A percentile compares a stretch with the other conserved stretches of the same genome.
Conservation (phyloP, 768 basidiomycete genomes). For the Clavulina sp. region DNA sequence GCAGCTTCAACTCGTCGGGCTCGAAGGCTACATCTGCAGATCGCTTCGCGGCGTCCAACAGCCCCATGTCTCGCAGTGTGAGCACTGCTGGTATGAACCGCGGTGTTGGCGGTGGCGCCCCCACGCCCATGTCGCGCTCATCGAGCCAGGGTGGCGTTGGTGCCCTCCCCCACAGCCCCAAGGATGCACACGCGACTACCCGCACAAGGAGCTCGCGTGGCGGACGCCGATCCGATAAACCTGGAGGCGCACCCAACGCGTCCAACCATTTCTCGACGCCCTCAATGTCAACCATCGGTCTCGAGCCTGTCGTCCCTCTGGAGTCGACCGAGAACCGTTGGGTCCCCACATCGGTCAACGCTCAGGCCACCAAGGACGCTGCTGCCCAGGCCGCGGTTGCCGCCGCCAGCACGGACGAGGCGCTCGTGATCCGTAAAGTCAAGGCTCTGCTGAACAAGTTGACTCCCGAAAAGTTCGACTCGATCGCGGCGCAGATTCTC, state of each 20-base stretch:
- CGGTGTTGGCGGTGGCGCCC: neutral
- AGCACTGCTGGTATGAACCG: conserved; percentile 6
- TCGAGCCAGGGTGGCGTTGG: conserved; percentile 27
- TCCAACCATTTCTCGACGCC: conserved; percentile 11
- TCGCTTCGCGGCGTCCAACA: conserved; percentile 12
- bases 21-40: conserved; percentile 5
- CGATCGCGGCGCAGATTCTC: conserved; percentile 90
- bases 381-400: too few relatives aligned
- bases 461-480: conserved; percentile 91
- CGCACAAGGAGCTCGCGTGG: conserved; percentile 73
- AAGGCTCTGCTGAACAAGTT: conserved; percentile 85
- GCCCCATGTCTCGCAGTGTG: conserved; percentile 18
- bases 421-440: conserved; percentile 85
- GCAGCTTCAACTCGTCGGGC: conserved; percentile 13
- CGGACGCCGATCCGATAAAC: conserved; percentile 47
- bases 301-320: conserved; percentile 62
- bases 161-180: conserved; percentile 24
- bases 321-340: conserved; percentile 70
- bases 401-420: too few relatives aligned
- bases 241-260: conserved; percentile 25
- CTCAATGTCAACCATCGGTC: conserved; percentile 5
- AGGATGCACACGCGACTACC: conserved; percentile 20
- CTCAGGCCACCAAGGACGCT: neutral
- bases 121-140: conserved; percentile 36
- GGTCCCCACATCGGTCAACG: conserved; percentile 27